These are phyloP conservation scores for Catunica adiposa DNA, from an alignment of 2,329 filamentous ascomycete species.

Conservation along the genomic window DNA sequence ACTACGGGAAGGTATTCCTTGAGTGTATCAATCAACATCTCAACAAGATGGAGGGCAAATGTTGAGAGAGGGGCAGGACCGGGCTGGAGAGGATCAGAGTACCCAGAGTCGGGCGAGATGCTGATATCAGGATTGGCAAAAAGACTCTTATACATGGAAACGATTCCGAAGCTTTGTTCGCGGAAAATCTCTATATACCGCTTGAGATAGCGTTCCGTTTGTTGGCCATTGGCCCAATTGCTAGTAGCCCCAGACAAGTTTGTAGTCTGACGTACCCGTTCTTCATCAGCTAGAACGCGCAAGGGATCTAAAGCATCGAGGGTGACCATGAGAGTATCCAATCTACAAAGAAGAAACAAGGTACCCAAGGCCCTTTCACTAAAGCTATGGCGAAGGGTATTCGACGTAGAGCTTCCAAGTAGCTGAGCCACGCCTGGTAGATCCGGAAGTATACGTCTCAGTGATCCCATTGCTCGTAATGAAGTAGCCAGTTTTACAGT, in stretches of 20 bases:
- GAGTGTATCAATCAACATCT: slow-evolving; percentile 63
- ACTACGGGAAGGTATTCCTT: slow-evolving; percentile 65
- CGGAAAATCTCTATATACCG: slow-evolving; percentile 94
- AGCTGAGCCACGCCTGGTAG: slow-evolving; percentile 16
- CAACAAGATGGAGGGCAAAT: slow-evolving; percentile 69
- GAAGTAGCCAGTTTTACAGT: slow-evolving; percentile 76
- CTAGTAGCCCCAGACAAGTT: slow-evolving; percentile 21
- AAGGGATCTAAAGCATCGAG: slow-evolving; percentile 73
- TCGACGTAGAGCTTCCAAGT: slow-evolving; percentile 2
- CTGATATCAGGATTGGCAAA: slow-evolving; percentile 36
- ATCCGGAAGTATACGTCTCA: slow-evolving; percentile 73
- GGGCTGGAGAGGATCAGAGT: slow-evolving; percentile 32
- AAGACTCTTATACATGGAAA: slow-evolving; percentile 86
- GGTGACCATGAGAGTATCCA: slow-evolving; percentile 63
- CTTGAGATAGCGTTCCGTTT: slow-evolving; percentile 87
- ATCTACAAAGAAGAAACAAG: slow-evolving; percentile 72
- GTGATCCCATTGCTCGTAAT: slow-evolving; percentile 80
- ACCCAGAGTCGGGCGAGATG: slow-evolving; percentile 11
- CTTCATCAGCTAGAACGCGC: slow-evolving; percentile 77
- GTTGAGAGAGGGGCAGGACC: slow-evolving; percentile 64
- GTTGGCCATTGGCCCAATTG: slow-evolving; percentile 57
- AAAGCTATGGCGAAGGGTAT: slow-evolving; percentile 6
- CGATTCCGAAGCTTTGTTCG: slow-evolving; percentile 89
- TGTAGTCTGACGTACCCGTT: slow-evolving; percentile 37
- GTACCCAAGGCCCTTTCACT: slow-evolving; percentile 57